These are phyloP conservation scores for Cinnamomum chago DNA, from an alignment of 164 flowering plant genomes.

Conservation along the genomic window DNA sequence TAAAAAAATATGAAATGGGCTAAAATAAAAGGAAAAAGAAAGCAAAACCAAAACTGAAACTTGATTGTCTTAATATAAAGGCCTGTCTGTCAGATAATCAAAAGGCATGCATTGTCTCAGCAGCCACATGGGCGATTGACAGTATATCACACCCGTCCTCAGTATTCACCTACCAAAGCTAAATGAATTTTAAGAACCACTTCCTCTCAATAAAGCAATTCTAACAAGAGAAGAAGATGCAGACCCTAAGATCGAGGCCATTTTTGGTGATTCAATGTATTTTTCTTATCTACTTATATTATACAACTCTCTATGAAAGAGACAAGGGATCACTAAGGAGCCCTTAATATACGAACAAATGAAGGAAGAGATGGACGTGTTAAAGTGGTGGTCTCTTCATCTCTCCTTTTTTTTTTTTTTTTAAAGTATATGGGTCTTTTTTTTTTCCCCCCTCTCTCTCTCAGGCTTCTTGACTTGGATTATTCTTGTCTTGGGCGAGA, in stretches of 20 bases:
- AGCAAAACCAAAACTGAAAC: too few species aligned
- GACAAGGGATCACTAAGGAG: slow-evolving; percentile 6
- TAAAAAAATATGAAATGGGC: too few species aligned
- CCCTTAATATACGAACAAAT: neutral
- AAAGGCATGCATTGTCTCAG: neutral
- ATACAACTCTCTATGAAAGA: slow-evolving; percentile 15
- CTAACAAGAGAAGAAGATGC: neutral
- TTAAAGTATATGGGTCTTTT: neutral
- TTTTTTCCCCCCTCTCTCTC: slow-evolving; percentile 32
- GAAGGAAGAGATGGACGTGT: neutral
- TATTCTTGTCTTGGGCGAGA: slow-evolving; percentile 65
- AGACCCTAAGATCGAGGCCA: neutral
- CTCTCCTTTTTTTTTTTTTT: too few species aligned
- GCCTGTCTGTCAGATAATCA: neutral
- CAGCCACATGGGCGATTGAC: neutral
- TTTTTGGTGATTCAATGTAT: neutral
- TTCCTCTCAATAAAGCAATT: neutral
- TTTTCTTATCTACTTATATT: slow-evolving; percentile 12
- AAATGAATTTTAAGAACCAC: neutral
- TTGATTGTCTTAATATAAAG: too few species aligned
- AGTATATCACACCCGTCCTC: neutral
- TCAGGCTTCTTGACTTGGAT: neutral
- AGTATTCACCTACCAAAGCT: neutral
- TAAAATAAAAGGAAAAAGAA: too few species aligned
- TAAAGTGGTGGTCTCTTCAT: neutral